Evolutionary conservation across 768 basidiomycete species (phyloP).

Genomic region (Termitomyces heimii): DNA sequence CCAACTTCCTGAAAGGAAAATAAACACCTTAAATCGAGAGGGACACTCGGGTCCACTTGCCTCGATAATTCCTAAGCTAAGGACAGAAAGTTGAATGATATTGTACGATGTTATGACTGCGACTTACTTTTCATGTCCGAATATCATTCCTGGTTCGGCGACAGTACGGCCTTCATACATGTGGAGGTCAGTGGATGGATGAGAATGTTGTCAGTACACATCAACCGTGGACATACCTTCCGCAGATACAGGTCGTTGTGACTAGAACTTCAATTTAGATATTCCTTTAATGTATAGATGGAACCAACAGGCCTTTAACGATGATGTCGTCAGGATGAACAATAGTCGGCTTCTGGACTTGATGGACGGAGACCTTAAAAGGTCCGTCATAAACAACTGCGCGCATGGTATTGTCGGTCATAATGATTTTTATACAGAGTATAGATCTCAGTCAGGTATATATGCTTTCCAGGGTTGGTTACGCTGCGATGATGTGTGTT

Average conservation of each 20-base stretch:
- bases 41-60: conserved; percentile 15
- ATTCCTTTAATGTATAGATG: neutral
- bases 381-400: conserved; percentile 51
- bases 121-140: conserved; percentile 48
- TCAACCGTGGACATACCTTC: conserved; percentile 26
- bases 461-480: too few species aligned
- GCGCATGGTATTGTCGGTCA: conserved; percentile 28
- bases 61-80: conserved; percentile 47
- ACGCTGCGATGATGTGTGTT: too few species aligned
- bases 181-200: conserved; percentile 30
- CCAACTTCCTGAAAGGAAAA: conserved; percentile 32
- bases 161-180: conserved; percentile 54
- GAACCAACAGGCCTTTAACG: conserved; percentile 31
- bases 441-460: too few species aligned
- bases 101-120: neutral
- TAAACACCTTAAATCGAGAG: neutral
- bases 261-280: conserved; percentile 22
- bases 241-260: conserved; percentile 47
- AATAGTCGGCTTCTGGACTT: conserved; percentile 42
- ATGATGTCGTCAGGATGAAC: conserved; percentile 49
- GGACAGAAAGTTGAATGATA: neutral
- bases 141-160: conserved; percentile 42
- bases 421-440: neutral
- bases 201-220: neutral
- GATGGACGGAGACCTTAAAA: conserved; percentile 39